These are phyloP conservation scores for Sugiyamaella pinicola DNA, from an alignment of 1,139 yeast species.

Conservation along the genomic window DNA sequence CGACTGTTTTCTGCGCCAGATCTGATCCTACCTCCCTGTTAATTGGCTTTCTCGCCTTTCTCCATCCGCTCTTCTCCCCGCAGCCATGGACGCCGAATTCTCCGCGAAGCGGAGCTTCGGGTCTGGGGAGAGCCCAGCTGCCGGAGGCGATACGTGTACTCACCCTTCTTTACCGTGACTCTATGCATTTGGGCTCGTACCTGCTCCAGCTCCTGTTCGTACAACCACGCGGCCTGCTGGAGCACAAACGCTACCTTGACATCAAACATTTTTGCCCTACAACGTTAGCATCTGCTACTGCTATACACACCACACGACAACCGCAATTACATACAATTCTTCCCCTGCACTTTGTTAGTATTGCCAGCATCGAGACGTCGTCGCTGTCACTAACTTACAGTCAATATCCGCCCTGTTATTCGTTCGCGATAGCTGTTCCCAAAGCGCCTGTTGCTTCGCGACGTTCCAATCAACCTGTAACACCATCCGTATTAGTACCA, in stretches of 20 bases:
- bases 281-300: background rate
- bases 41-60: too few species aligned
- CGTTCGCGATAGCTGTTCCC: conserved; percentile 46
- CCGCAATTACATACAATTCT: conserved; percentile 18
- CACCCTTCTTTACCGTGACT: conserved; percentile 21
- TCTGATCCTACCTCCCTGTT: background rate
- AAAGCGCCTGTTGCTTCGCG: conserved; percentile 46
- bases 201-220: conserved; percentile 49
- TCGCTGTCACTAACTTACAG: conserved; percentile 40
- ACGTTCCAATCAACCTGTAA: conserved; percentile 45
- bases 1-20: background rate
- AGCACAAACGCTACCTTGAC: conserved; percentile 48
- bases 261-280: conserved; percentile 39
- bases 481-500: background rate
- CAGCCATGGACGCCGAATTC: too few species aligned
- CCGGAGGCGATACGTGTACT: too few species aligned
- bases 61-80: too few species aligned
- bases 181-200: conserved; percentile 44
- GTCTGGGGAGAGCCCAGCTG: too few species aligned
- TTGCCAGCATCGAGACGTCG: too few species aligned
- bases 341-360: conserved; percentile 18
- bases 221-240: conserved; percentile 53
- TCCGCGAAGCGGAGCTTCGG: too few species aligned
- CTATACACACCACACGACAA: too few species aligned
- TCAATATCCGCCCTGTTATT: conserved; percentile 45